These are phyloP conservation scores for rapeseed (Brassica napus) DNA, from an alignment of 345 rosid genomes.

Conservation along the genomic window DNA sequence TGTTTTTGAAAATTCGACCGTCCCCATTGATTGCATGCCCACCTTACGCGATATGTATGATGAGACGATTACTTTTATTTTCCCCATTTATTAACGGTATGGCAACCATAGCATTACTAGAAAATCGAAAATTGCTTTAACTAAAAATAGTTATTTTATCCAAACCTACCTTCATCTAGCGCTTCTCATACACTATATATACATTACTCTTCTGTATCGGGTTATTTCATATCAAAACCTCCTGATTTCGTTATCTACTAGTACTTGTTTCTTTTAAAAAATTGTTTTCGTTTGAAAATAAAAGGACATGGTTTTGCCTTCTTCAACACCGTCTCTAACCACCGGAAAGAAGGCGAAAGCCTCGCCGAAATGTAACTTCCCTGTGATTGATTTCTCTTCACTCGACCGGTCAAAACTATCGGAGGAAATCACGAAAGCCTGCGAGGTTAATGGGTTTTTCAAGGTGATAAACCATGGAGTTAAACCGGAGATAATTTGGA, in stretches of 20 bases:
- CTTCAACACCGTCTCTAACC: constrained; percentile 47
- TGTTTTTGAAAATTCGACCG: constrained; percentile 25
- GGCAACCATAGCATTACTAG: constrained; percentile 2
- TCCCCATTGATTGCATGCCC: constrained; percentile 35
- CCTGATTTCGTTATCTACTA: constrained; percentile 15
- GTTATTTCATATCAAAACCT: constrained; percentile 23
- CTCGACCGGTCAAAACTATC: constrained; percentile 41
- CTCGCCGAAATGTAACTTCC: constrained; percentile 50
- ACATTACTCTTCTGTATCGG: not conserved
- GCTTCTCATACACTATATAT: constrained; percentile 33
- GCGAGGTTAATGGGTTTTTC: constrained; percentile 82
- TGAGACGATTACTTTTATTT: constrained; percentile 15
- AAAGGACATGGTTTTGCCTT: constrained; percentile 57
- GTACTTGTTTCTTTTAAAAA: not conserved
- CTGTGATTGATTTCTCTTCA: constrained; percentile 59
- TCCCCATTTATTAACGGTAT: constrained; percentile 30
- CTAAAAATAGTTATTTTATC: not conserved
- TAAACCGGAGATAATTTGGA: constrained; percentile 41
- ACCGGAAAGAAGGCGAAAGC: constrained; percentile 52
- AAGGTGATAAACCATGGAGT: constrained; percentile 81
- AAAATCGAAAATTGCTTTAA: not conserved
- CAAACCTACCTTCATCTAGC: not conserved
- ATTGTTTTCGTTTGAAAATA: not conserved
- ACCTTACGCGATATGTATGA: constrained; percentile 36
- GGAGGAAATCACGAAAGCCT: constrained; percentile 57